Evolutionary conservation across 2,329 filamentous ascomycete species (phyloP).

Genomic region (Westerdykella sp.): DNA sequence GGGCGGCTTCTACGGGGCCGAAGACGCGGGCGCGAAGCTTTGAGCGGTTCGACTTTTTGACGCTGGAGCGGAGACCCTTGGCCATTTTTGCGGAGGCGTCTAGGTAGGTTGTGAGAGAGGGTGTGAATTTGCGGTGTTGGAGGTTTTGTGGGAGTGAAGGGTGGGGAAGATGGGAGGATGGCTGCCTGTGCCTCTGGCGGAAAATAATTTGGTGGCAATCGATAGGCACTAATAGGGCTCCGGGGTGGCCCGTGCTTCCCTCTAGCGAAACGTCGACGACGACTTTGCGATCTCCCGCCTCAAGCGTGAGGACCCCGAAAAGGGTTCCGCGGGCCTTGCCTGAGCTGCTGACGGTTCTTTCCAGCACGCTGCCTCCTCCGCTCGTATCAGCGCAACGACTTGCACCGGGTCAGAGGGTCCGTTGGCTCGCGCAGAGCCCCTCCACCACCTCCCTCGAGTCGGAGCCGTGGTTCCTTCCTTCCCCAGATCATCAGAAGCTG

Average conservation of each 20-base stretch:
- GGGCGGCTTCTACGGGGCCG: conserved; percentile 71
- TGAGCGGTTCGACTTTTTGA: conserved; percentile 75
- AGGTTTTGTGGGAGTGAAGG: conserved; percentile 3
- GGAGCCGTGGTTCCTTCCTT: too few relatives aligned
- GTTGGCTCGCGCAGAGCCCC: too few relatives aligned
- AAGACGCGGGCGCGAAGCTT: conserved; percentile 77
- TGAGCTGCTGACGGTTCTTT: background rate
- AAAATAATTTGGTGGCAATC: too few relatives aligned
- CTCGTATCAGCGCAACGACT: too few relatives aligned
- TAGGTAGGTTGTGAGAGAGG: conserved; percentile 5
- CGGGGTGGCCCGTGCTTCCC: background rate
- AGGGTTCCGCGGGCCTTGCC: too few relatives aligned
- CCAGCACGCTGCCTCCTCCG: background rate
- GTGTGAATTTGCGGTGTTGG: conserved; percentile 6
- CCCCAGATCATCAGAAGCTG: too few relatives aligned
- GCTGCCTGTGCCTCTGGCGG: background rate
- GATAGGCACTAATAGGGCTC: too few relatives aligned
- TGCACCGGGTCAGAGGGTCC: too few relatives aligned
- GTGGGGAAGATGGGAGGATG: too few relatives aligned
- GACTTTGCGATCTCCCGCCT: conserved; percentile 13
- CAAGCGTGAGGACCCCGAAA: too few relatives aligned
- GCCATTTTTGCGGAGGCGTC: conserved; percentile 59
- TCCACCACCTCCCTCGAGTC: too few relatives aligned
- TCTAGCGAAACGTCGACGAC: conserved; percentile 3
- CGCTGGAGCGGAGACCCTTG: conserved; percentile 74